Evolutionary conservation across 1,284 basidiomycete species (phyloP).

Genomic region (Ceratobasidium sp.): DNA sequence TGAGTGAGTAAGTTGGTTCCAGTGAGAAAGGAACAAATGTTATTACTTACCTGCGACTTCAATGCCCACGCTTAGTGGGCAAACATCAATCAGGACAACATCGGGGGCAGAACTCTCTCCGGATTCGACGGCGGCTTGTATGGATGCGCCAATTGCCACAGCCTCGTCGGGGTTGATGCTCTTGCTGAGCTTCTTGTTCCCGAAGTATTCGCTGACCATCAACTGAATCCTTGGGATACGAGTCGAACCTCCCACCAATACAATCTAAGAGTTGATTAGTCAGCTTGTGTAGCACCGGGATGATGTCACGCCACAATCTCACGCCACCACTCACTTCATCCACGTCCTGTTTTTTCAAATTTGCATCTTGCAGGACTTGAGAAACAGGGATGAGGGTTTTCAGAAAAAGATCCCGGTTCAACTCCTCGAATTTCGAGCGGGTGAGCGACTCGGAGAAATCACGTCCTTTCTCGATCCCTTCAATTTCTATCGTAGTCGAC

Average conservation of each 20-base stretch:
- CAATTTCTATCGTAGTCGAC: conserved; percentile 67
- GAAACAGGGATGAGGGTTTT: conserved; percentile 71
- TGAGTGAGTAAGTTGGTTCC: no score
- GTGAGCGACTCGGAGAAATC: conserved; percentile 67
- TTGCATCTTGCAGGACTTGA: conserved; percentile 70
- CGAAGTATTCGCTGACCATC: conserved; percentile 65
- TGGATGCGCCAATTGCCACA: conserved; percentile 98
- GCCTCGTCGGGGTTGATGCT: conserved; percentile 99
- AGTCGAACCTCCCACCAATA: conserved; percentile 68
- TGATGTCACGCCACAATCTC: no score
- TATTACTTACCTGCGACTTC: conserved; percentile 51
- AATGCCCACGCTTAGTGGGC: conserved; percentile 58
- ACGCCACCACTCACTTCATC: conserved; percentile 68
- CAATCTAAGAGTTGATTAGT: conserved; percentile 65
- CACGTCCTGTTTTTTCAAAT: conserved; percentile 51
- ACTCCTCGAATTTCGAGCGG: conserved; percentile 69
- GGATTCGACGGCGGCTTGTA: conserved; percentile 80
- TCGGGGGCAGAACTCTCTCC: conserved; percentile 63
- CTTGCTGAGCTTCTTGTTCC: conserved; percentile 60
- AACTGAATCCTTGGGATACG: conserved; percentile 70
- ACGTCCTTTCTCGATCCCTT: conserved; percentile 67
- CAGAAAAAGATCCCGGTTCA: conserved; percentile 70
- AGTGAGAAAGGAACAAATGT: no score
- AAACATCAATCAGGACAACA: conserved; percentile 60
- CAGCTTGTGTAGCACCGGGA: conserved; percentile 50